Evolutionary conservation across 73 alveolate species (phyloP).

Genomic region (Paramecium bursaria): DNA sequence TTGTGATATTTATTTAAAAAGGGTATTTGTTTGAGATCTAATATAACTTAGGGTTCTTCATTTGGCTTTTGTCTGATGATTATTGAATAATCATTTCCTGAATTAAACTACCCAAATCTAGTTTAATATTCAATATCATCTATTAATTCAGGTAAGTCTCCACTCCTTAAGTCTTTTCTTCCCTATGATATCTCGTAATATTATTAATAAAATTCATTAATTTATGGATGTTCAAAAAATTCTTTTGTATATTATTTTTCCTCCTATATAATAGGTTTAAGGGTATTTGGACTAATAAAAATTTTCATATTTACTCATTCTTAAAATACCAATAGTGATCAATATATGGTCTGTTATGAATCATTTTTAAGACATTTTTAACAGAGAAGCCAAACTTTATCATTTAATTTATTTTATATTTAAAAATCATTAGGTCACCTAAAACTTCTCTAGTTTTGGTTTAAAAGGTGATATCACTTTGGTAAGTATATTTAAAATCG

Average conservation of each 20-base stretch:
- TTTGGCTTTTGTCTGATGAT: slow-evolving; percentile 47
- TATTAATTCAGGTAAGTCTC: slow-evolving; percentile 43
- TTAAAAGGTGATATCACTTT: too few species aligned
- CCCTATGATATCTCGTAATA: slow-evolving; percentile 39
- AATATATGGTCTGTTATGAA: slow-evolving; percentile 13
- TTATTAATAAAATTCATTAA: slow-evolving; percentile 27
- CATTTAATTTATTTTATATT: too few species aligned
- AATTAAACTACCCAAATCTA: slow-evolving; percentile 53
- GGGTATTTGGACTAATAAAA: slow-evolving; percentile 2
- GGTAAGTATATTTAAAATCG: too few species aligned
- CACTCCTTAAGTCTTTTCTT: slow-evolving; percentile 50
- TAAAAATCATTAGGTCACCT: too few species aligned
- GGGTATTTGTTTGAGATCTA: slow-evolving; percentile 56
- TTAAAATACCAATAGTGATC: slow-evolving; percentile 50
- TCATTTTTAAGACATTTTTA: too few species aligned
- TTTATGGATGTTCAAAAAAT: slow-evolving; percentile 4
- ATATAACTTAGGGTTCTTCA: slow-evolving; percentile 2
- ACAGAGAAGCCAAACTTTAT: too few species aligned
- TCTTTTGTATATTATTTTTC: background rate
- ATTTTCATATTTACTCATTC: background rate
- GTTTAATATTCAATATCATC: slow-evolving; percentile 63
- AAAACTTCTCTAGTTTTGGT: too few species aligned
- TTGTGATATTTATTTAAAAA: slow-evolving; percentile 48
- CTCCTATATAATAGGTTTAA: background rate
- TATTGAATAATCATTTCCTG: slow-evolving; percentile 59